phyloP scores from a whole-genome alignment of 163 green algal genomes.

The Scenedesmus sp. region DNA sequence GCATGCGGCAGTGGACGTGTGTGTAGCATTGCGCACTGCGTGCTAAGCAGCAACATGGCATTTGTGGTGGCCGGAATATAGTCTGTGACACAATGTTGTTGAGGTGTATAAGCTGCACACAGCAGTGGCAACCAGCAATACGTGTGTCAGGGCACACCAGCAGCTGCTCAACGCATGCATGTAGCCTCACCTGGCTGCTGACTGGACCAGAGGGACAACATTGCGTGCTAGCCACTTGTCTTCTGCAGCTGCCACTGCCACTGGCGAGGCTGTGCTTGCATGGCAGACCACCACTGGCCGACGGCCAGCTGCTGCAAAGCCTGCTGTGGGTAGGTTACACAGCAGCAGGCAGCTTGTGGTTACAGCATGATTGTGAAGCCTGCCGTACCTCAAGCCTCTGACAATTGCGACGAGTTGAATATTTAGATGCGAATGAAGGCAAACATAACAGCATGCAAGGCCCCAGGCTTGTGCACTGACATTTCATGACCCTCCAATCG shows the following conservation, averaged over 20 bases:
- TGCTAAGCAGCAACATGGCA: not conserved
- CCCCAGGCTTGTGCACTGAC: not conserved
- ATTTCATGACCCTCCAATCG: not conserved
- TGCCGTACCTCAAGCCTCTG: not conserved
- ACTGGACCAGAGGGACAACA: conserved; percentile 43
- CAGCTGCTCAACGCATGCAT: not conserved
- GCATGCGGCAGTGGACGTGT: no score
- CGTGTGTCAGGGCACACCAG: not conserved
- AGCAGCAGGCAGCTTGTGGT: not conserved
- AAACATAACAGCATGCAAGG: not conserved
- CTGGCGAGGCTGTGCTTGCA: conserved; percentile 17
- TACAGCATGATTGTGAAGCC: not conserved
- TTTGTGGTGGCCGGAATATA: not conserved
- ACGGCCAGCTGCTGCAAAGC: not conserved
- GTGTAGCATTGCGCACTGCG: no score
- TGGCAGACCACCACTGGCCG: not conserved
- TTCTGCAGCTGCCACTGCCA: conserved; percentile 31
- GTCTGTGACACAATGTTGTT: not conserved
- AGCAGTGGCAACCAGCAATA: not conserved
- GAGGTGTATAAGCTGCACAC: not conserved
- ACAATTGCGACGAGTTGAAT: not conserved
- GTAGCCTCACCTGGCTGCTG: conserved; percentile 22
- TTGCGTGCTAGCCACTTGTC: conserved; percentile 60
- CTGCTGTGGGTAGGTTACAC: not conserved
- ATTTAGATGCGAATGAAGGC: not conserved